phyloP scores from a whole-genome alignment of 495 filamentous ascomycete genomes.

The Sporormia fimetaria region DNA sequence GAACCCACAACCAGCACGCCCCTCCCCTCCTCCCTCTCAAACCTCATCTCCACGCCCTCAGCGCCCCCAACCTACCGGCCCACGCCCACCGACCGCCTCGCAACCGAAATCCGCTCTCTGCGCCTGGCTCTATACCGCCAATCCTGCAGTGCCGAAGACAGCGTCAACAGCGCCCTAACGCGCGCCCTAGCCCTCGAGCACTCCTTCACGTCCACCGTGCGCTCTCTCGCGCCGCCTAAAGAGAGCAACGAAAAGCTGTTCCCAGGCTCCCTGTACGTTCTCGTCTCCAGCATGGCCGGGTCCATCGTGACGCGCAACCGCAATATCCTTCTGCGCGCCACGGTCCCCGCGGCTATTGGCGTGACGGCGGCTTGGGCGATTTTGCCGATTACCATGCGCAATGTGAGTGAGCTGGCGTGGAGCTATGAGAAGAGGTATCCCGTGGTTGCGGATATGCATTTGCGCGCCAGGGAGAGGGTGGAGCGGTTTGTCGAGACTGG shows the following conservation, averaged over 20 bases:
- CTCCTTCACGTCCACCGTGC: constrained; percentile 73
- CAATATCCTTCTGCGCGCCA: constrained; percentile 61
- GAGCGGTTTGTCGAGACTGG: constrained; percentile 58
- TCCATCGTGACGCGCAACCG: constrained; percentile 79
- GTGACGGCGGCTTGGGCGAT: constrained; percentile 32
- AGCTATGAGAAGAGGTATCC: constrained; percentile 80
- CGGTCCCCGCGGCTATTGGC: constrained; percentile 42
- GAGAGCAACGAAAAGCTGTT: constrained; percentile 73
- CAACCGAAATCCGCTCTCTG: constrained; percentile 63
- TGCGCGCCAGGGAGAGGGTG: constrained; percentile 51
- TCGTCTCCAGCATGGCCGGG: constrained; percentile 85
- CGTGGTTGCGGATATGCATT: constrained; percentile 63
- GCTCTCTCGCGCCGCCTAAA: constrained; percentile 70
- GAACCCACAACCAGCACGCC: constrained; percentile 27
- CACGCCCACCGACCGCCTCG: constrained; percentile 83
- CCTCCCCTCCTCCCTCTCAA: constrained; percentile 10
- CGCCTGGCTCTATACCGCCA: constrained; percentile 74
- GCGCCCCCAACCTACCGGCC: constrained; percentile 40
- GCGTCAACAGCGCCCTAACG: constrained; percentile 65
- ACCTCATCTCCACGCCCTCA: constrained; percentile 22
- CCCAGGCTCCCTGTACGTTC: constrained; percentile 77
- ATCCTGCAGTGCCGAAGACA: constrained; percentile 58
- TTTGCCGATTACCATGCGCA: constrained; percentile 46
- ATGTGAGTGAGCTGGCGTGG: constrained; percentile 76
- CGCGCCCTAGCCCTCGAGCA: constrained; percentile 66